Percentiles rank a stretch among this genome's conserved stretches.
These are phyloP conservation scores for Penicillium griseofulvum DNA, from an alignment of 2,329 filamentous ascomycete genomes.

Conservation along the genomic window DNA sequence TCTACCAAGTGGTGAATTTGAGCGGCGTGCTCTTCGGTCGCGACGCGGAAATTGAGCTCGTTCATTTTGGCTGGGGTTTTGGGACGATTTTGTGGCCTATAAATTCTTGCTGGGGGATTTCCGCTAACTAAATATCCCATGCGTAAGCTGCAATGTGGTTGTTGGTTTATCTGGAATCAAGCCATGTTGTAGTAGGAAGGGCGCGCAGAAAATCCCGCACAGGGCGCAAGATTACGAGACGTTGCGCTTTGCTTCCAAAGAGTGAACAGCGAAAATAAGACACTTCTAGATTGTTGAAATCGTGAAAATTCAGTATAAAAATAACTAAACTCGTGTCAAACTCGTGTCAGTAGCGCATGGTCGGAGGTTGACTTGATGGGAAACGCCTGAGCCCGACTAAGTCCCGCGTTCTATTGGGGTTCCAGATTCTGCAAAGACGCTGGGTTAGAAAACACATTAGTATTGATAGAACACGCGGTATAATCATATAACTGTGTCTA, in stretches of 20 bases:
- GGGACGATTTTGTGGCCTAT: too few species aligned
- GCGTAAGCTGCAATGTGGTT: neutral
- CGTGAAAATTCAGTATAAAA: too few species aligned
- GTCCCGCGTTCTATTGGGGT: neutral
- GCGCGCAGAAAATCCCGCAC: neutral
- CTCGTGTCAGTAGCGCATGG: neutral
- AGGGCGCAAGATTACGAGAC: neutral
- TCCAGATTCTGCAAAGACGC: neutral
- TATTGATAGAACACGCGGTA: neutral
- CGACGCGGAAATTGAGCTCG: conserved; percentile 39
- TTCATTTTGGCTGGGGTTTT: conserved; percentile 13
- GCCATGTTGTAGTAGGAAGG: neutral
- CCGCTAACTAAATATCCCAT: neutral
- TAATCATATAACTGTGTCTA: neutral
- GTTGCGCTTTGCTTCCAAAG: neutral
- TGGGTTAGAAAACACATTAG: too few species aligned
- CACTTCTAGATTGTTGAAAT: neutral
- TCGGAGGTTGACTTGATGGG: neutral
- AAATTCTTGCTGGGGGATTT: neutral
- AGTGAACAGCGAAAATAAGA: too few species aligned
- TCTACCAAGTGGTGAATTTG: conserved; percentile 41
- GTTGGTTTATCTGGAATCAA: neutral
- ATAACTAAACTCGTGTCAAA: neutral
- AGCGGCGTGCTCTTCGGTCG: conserved; percentile 37
- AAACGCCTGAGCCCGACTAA: neutral